phyloP scores from a whole-genome alignment of 257 asterid species.

The Eustoma russellianum region DNA sequence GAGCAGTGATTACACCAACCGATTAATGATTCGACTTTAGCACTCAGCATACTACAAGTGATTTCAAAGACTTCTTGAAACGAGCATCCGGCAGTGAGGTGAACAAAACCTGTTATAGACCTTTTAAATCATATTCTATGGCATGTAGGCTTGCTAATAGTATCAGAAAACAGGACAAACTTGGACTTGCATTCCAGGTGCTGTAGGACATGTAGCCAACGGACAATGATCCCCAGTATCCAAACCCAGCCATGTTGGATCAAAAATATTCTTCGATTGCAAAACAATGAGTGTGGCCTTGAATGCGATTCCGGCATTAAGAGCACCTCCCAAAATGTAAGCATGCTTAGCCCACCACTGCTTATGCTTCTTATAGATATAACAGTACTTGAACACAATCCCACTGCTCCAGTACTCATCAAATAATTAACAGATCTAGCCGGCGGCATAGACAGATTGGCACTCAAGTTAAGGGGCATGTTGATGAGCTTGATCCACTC shows the following conservation, averaged over 20 bases:
- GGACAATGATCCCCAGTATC: constrained; percentile 50
- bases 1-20: no score
- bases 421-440: constrained; percentile 47
- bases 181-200: constrained; percentile 29
- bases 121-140: no score
- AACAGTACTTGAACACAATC: constrained; percentile 34
- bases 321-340: constrained; percentile 53
- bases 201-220: constrained; percentile 53
- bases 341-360: constrained; percentile 79
- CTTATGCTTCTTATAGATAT: constrained; percentile 39
- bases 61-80: no score
- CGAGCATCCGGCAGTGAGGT: no score
- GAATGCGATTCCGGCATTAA: constrained; percentile 70
- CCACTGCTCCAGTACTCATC: constrained; percentile 50
- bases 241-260: constrained; percentile 69
- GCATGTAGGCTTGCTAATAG: no score
- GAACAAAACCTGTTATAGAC: no score
- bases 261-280: constrained; percentile 28
- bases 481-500: constrained; percentile 47
- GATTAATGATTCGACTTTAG: no score
- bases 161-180: constrained; percentile 44
- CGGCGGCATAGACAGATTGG: constrained; percentile 39
- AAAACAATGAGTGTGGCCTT: constrained; percentile 50
- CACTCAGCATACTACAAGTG: no score
- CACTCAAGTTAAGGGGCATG: constrained; percentile 43